Percentiles rank a stretch among this genome's conserved stretches.
Conservation (phyloP, 305 asterid species). For the Solanum hybrid region DNA sequence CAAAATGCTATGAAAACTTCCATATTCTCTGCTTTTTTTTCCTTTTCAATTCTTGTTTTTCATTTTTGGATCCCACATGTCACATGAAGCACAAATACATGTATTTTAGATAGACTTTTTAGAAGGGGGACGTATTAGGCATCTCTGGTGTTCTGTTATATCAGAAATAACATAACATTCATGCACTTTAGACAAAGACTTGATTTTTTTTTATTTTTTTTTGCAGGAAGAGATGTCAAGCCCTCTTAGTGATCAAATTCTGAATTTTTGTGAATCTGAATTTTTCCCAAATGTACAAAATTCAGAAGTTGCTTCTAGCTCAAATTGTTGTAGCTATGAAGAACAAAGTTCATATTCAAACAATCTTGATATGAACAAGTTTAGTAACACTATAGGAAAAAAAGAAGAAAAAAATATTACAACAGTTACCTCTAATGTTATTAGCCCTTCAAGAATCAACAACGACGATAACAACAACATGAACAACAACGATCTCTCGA, state of each 20-base stretch:
- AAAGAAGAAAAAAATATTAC: conserved; percentile 10
- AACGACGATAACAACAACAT: neutral
- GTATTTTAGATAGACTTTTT: neutral
- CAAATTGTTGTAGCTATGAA: conserved; percentile 57
- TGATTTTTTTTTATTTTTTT: neutral
- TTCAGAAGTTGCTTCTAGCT: conserved; percentile 61
- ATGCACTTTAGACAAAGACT: neutral
- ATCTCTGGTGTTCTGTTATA: neutral
- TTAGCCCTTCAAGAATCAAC: conserved; percentile 7
- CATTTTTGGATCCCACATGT: conserved; percentile 3
- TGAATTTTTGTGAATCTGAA: conserved; percentile 57
- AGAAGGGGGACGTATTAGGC: neutral
- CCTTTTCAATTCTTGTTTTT: neutral
- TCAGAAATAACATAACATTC: neutral
- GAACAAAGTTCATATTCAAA: conserved; percentile 53
- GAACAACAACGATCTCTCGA: conserved; percentile 20
- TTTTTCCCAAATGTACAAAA: conserved; percentile 51
- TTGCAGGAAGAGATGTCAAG: conserved; percentile 58
- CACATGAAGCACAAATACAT: conserved; percentile 4
- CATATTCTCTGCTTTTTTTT: neutral
- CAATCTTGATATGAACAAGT: conserved; percentile 35
- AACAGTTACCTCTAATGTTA: conserved; percentile 16
- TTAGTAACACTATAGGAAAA: neutral
- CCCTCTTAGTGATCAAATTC: conserved; percentile 47
- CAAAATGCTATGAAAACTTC: neutral